These are phyloP conservation scores for Mrakia gelida DNA, from an alignment of 768 basidiomycete genomes.

Conservation along the genomic window DNA sequence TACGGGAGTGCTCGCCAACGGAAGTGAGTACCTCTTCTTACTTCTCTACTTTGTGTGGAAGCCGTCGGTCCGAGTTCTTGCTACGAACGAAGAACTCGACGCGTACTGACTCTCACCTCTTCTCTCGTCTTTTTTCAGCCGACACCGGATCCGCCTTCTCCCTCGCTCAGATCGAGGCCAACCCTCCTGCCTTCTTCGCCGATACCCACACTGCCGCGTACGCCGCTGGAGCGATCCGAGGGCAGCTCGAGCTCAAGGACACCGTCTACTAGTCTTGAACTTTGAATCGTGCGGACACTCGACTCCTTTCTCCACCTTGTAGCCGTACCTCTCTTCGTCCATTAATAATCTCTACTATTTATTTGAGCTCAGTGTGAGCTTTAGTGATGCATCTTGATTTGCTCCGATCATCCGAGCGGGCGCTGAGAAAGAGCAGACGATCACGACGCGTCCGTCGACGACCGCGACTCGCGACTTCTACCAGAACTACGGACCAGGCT, in stretches of 20 bases:
- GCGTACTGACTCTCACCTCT: no score
- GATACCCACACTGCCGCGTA: conserved; percentile 43
- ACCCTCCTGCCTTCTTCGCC: conserved; percentile 43
- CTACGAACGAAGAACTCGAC: no score
- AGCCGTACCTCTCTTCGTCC: background rate
- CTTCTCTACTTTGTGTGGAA: no score
- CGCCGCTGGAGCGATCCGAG: conserved; percentile 44
- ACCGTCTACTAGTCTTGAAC: background rate
- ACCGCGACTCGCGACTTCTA: no score
- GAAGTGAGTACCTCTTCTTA: conserved; percentile 18
- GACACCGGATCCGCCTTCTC: conserved; percentile 40
- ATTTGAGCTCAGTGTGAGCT: background rate
- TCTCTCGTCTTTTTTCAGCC: no score
- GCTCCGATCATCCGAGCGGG: background rate
- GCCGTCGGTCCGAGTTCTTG: no score
- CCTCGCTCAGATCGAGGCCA: conserved; percentile 41
- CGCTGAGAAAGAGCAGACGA: no score
- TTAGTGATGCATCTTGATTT: background rate
- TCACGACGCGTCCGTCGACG: no score
- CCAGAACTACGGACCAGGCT: no score
- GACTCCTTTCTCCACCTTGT: background rate
- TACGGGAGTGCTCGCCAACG: conserved; percentile 41
- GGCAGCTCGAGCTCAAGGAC: conserved; percentile 37
- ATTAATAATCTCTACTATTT: background rate
- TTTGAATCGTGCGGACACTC: no score